Percentiles rank a stretch among this genome's conserved stretches.
Conservation (phyloP, 78 protist genomes). For the Protostelium mycophagum region DNA sequence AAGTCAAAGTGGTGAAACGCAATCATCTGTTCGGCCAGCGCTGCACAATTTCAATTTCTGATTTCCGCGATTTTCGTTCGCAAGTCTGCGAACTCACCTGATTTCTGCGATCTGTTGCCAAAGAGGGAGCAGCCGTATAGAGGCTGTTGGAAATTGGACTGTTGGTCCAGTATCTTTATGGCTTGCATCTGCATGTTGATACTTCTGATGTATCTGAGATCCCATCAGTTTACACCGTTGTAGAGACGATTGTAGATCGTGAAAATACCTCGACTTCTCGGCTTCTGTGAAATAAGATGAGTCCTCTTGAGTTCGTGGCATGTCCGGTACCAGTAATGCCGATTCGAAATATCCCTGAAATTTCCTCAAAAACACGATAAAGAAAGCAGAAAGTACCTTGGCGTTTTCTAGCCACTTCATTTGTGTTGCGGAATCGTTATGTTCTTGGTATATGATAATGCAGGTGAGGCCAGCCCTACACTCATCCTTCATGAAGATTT, state of each 20-base stretch:
- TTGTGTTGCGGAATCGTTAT: not conserved
- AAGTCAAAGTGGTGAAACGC: conserved; percentile 30
- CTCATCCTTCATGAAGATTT: conserved; percentile 51
- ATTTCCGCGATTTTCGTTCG: too few species aligned
- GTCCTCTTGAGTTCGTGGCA: conserved; percentile 19
- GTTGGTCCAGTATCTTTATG: conserved; percentile 25
- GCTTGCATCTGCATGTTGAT: conserved; percentile 31
- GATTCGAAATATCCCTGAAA: not conserved
- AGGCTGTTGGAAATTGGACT: not conserved
- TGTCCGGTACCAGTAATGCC: not conserved
- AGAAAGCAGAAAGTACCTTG: not conserved
- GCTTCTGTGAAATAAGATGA: conserved; percentile 12
- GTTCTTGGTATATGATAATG: conserved; percentile 23
- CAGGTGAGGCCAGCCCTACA: conserved; percentile 59
- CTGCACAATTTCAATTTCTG: too few species aligned
- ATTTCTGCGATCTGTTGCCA: conserved; percentile 15
- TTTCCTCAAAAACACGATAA: not conserved
- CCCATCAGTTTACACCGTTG: conserved; percentile 18
- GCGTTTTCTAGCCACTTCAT: not conserved
- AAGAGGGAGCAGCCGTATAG: conserved; percentile 28
- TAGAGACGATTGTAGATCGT: not conserved
- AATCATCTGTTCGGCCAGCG: conserved; percentile 30
- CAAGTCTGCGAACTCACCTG: too few species aligned
- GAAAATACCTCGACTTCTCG: not conserved
- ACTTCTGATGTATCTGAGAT: conserved; percentile 24